These are phyloP conservation scores for Pseudocercospora macadamiae DNA, from an alignment of 2,329 filamentous ascomycete species.

Conservation along the genomic window DNA sequence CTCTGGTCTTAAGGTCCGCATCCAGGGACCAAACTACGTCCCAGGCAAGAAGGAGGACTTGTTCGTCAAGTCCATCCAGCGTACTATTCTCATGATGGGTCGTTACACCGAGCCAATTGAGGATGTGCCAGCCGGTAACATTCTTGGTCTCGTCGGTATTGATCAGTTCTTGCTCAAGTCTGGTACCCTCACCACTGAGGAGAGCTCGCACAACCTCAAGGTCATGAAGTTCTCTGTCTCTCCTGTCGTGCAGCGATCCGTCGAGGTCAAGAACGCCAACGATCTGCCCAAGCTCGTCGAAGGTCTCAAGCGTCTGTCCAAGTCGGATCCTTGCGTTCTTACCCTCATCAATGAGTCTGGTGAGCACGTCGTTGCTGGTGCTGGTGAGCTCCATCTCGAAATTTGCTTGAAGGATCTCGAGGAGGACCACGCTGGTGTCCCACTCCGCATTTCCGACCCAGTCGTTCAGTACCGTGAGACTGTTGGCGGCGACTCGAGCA, in stretches of 20 bases:
- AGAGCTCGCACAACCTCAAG: conserved; percentile 99
- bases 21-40: conserved; percentile 98
- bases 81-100: conserved; percentile 99
- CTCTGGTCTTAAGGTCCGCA: conserved; percentile 99
- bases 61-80: conserved; percentile 99
- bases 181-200: conserved; percentile 95
- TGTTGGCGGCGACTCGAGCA: conserved; percentile 80
- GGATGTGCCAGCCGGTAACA: conserved; percentile 99
- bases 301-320: conserved; percentile 99
- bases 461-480: conserved; percentile 99
- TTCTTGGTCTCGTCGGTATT: conserved; percentile 98
- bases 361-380: conserved; percentile 98
- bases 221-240: conserved; percentile 99
- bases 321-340: conserved; percentile 98
- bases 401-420: conserved; percentile 99
- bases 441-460: conserved; percentile 95
- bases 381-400: conserved; percentile 96
- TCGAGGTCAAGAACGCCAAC: conserved; percentile 99
- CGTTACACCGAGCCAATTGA: conserved; percentile 98
- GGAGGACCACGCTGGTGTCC: conserved; percentile 98
- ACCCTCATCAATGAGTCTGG: conserved; percentile 86
- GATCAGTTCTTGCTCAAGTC: conserved; percentile 99
- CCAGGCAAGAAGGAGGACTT: conserved; percentile 99
- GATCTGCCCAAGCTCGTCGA: conserved; percentile 99
- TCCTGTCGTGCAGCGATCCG: conserved; percentile 95